Conservation (phyloP, 495 filamentous ascomycete genomes). For the Ascobolus immersus region DNA sequence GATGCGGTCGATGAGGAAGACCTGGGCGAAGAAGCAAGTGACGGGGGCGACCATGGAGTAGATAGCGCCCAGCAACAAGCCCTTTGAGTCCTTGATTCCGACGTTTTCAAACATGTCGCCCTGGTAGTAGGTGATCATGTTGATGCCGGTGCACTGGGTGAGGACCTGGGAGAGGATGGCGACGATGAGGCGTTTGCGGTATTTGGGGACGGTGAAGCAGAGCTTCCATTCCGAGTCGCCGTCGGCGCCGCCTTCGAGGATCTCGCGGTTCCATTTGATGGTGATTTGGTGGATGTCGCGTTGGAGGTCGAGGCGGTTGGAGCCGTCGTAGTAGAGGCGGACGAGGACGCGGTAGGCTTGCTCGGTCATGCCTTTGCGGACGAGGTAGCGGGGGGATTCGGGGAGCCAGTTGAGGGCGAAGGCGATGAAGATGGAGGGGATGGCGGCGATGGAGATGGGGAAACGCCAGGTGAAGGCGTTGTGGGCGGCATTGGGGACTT, state of each 20-base stretch:
- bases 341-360: conserved; percentile 23
- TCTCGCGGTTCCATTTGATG: conserved; percentile 1
- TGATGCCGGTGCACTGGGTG: conserved; percentile 93
- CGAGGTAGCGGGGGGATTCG: conserved; percentile 28
- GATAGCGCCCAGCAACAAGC: too few relatives aligned
- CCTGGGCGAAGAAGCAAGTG: too few relatives aligned
- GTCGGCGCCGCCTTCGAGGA: conserved; percentile 18
- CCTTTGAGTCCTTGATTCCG: too few relatives aligned
- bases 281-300: conserved; percentile 23
- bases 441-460: conserved; percentile 1
- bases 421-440: conserved; percentile 21
- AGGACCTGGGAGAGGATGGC: conserved; percentile 96
- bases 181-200: conserved; percentile 79
- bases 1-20: conserved; percentile 10
- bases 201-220: conserved; percentile 25
- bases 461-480: conserved; percentile 4
- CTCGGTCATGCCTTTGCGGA: conserved; percentile 21
- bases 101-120: too few relatives aligned
- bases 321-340: conserved; percentile 24
- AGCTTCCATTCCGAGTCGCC: conserved; percentile 18
- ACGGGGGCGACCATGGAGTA: too few relatives aligned
- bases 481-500: not conserved
- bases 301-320: conserved; percentile 23
- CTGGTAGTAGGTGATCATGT: conserved; percentile 98
- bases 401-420: conserved; percentile 28